Conservation (phyloP, 805 yeast species). For the Candida wancherniae region DNA sequence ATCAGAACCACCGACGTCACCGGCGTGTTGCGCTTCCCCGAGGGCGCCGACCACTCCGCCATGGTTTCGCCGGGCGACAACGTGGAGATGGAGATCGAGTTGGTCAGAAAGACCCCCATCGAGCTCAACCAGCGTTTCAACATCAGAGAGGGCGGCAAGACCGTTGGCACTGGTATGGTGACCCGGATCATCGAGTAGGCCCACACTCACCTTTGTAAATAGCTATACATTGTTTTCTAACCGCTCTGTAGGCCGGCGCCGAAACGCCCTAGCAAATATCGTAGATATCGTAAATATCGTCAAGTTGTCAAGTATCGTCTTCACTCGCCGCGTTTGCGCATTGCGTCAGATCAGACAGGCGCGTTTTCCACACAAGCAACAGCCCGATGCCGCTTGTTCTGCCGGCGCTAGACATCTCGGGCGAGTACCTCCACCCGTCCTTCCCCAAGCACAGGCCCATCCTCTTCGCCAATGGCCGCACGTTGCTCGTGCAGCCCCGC, state of each 20-base stretch:
- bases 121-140: conserved; percentile 98
- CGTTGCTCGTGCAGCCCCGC: conserved; percentile 30
- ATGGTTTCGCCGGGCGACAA: conserved; percentile 98
- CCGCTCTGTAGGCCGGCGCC: too few relatives aligned
- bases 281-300: background rate
- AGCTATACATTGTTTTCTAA: conserved; percentile 3
- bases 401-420: conserved; percentile 30
- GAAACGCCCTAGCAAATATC: too few relatives aligned
- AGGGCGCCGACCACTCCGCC: conserved; percentile 73
- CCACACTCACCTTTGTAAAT: conserved; percentile 2
- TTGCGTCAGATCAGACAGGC: background rate
- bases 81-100: conserved; percentile 89
- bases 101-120: conserved; percentile 86
- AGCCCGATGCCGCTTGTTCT: conserved; percentile 17
- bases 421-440: conserved; percentile 23
- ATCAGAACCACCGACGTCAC: conserved; percentile 96
- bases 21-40: conserved; percentile 85
- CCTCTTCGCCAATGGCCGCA: conserved; percentile 28
- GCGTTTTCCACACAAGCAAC: background rate
- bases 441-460: conserved; percentile 17
- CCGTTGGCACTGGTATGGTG: conserved; percentile 97
- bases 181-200: conserved; percentile 77
- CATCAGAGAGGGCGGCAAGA: conserved; percentile 98
- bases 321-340: conserved; percentile 1
- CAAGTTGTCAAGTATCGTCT: background rate